Evolutionary conservation across 108 stramenopile species (phyloP).

Genomic region (Ochromonas danica): DNA sequence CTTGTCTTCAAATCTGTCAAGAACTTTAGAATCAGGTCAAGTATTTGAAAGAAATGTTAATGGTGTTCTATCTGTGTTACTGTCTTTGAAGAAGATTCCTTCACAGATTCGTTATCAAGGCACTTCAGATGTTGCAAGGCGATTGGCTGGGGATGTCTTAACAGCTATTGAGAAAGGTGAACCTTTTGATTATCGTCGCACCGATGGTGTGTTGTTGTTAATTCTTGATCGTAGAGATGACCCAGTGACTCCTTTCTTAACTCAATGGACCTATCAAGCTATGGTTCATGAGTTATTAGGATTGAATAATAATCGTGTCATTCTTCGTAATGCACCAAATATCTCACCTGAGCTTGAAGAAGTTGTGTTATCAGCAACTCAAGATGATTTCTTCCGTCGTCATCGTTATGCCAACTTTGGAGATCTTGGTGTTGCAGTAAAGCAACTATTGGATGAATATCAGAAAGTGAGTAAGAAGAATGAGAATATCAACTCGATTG

Average conservation of each 20-base stretch:
- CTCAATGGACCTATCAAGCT: conserved; percentile 99
- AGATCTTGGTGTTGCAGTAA: conserved; percentile 90
- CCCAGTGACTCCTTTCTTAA: conserved; percentile 93
- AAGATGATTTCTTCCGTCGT: conserved; percentile 83
- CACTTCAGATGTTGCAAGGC: conserved; percentile 57
- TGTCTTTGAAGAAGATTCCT: conserved; percentile 82
- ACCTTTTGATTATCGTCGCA: conserved; percentile 81
- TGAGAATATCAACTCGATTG: conserved; percentile 75
- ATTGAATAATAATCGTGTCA: conserved; percentile 89
- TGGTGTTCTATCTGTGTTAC: conserved; percentile 80
- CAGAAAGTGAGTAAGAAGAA: conserved; percentile 78
- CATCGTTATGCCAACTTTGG: conserved; percentile 96
- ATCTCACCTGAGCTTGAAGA: conserved; percentile 86
- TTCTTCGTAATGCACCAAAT: conserved; percentile 81
- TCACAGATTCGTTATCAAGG: conserved; percentile 79
- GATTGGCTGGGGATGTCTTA: conserved; percentile 70
- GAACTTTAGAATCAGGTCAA: conserved; percentile 20
- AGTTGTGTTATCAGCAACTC: conserved; percentile 82
- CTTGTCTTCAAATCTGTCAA: background rate
- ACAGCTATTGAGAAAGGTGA: conserved; percentile 76
- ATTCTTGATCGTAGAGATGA: conserved; percentile 95
- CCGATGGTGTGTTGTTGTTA: conserved; percentile 63
- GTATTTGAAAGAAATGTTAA: conserved; percentile 77
- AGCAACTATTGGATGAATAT: conserved; percentile 86
- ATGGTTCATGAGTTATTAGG: conserved; percentile 99